Evolutionary conservation across 257 asterid genomes (phyloP).

Genomic region (Solanum infundibuliforme): DNA sequence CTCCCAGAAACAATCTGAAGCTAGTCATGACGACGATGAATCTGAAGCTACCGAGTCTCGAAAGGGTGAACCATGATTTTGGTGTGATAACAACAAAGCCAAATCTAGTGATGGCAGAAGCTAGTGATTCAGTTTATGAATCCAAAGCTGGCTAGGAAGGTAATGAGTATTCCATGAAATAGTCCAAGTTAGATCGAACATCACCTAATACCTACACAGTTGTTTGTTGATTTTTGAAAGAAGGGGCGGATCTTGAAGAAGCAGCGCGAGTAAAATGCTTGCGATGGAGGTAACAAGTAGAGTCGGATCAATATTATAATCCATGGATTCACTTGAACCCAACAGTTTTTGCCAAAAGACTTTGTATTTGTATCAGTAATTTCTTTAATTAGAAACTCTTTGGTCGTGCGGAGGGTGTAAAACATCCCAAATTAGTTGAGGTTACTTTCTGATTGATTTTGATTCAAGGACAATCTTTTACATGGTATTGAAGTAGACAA

Average conservation of each 20-base stretch:
- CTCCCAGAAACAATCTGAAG: not conserved
- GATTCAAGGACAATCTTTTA: no score
- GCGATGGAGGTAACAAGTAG: no score
- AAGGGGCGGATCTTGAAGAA: no score
- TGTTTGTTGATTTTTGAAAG: not conserved
- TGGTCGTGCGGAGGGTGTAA: not conserved
- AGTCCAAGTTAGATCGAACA: not conserved
- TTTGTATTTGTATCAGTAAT: no score
- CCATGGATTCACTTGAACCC: not conserved
- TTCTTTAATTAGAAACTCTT: no score
- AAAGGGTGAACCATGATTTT: not conserved
- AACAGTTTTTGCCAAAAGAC: not conserved
- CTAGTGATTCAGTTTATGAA: no score
- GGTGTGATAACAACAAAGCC: not conserved
- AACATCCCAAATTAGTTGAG: not conserved
- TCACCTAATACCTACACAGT: not conserved
- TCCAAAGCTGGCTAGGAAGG: not conserved
- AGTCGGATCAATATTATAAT: not conserved
- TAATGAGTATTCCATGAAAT: not conserved
- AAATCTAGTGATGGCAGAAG: not conserved
- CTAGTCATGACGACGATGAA: not conserved
- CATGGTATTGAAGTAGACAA: no score
- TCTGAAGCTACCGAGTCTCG: no score
- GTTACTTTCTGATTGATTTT: no score
- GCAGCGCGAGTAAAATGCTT: no score